Percentiles rank a stretch among this genome's conserved stretches.
These are phyloP conservation scores for Jimgerdemannia lactiflua DNA, from an alignment of 192 early-diverging fungal genomes.

Conservation along the genomic window DNA sequence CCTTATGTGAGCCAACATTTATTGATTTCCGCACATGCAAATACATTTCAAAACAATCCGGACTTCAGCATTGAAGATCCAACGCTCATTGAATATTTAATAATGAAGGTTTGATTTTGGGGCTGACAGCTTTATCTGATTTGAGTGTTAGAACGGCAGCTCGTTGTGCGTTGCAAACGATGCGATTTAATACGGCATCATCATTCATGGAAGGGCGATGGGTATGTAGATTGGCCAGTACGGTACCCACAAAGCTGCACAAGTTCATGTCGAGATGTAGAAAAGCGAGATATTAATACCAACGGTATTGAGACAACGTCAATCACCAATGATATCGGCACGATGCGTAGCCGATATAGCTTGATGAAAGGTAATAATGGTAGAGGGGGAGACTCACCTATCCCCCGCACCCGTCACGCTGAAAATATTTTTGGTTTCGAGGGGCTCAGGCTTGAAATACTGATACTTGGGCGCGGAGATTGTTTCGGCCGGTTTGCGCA, in stretches of 20 bases:
- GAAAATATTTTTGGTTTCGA: constrained; percentile 29
- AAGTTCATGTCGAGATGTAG: neutral
- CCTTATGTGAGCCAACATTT: too few species aligned
- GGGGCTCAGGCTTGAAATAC: constrained; percentile 29
- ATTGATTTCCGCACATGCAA: too few species aligned
- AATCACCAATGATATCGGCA: neutral
- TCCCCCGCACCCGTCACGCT: constrained; percentile 83
- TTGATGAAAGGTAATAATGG: too few species aligned
- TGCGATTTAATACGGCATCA: constrained; percentile 1
- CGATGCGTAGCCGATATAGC: neutral
- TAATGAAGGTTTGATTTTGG: constrained; percentile 1
- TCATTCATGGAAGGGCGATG: neutral
- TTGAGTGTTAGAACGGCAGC: constrained; percentile 30
- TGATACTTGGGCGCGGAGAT: constrained; percentile 12
- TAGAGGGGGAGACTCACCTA: constrained; percentile 34
- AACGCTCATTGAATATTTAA: neutral
- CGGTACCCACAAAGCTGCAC: constrained; percentile 66
- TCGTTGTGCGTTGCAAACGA: constrained; percentile 16
- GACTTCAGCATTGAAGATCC: too few species aligned
- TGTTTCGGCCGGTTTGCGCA: constrained; percentile 6
- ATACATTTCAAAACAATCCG: too few species aligned
- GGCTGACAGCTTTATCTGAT: constrained; percentile 28
- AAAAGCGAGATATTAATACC: constrained; percentile 13
- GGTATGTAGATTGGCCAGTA: constrained; percentile 52
- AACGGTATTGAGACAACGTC: constrained; percentile 15